A percentile compares a stretch with the other conserved stretches of the same genome.
These are phyloP conservation scores for Fusarium domesticum DNA, from an alignment of 2,329 filamentous ascomycete genomes.

Conservation along the genomic window DNA sequence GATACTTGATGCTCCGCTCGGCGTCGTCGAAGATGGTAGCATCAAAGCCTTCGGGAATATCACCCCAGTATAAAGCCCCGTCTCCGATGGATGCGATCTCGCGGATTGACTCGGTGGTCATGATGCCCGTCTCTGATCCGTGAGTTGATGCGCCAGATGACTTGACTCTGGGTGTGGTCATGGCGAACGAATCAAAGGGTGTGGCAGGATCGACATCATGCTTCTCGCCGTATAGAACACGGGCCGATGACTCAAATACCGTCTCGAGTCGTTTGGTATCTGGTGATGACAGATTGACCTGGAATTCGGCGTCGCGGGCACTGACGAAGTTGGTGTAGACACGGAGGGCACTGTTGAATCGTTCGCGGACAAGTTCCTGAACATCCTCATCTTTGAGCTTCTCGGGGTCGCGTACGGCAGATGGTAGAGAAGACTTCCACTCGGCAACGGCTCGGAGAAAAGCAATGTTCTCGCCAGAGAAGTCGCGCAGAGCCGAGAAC, in stretches of 20 bases:
- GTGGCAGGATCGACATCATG: constrained; percentile 40
- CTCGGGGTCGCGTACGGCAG: constrained; percentile 24
- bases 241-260: constrained; percentile 55
- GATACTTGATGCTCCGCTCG: constrained; percentile 60
- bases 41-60: constrained; percentile 51
- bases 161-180: constrained; percentile 20
- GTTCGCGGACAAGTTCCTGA: constrained; percentile 42
- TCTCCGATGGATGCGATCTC: constrained; percentile 22
- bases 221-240: constrained; percentile 42
- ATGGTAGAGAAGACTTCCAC: constrained; percentile 34
- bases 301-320: constrained; percentile 54
- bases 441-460: constrained; percentile 58
- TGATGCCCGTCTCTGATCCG: constrained; percentile 27
- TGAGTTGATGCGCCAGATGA: constrained; percentile 18
- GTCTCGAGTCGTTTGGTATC: constrained; percentile 53
- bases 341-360: constrained; percentile 57
- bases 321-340: constrained; percentile 29
- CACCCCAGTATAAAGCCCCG: constrained; percentile 38
- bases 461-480: constrained; percentile 66
- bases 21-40: constrained; percentile 57
- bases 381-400: constrained; percentile 20
- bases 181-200: constrained; percentile 41
- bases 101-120: constrained; percentile 10
- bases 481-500: constrained; percentile 64
- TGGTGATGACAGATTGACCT: constrained; percentile 61